Evolutionary conservation across 176 grass and related monocot genomes (phyloP), one percentile per base, ranked within the genome.

Genomic region (Typha latifolia): DNA sequence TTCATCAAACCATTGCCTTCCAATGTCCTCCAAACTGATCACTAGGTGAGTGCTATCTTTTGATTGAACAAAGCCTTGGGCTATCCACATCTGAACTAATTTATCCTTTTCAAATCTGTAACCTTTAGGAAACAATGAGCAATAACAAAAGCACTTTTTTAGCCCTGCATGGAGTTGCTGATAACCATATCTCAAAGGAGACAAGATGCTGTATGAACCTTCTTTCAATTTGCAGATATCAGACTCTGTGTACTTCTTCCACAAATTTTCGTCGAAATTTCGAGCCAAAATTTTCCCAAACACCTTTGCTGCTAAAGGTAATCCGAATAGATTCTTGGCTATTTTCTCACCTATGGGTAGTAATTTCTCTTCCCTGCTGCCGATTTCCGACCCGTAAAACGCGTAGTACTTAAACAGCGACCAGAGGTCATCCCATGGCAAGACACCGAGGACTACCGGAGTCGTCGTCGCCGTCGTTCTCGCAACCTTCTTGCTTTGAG

Each of bases 291-390:
- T 78, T 52, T 67, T 71, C 0, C 75, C 79, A 1, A 90, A 64
- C 70, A 71, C 81, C 81, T 82, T 85, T 20, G 82, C 82, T 20
- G 79, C 82, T 66, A 90, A 68, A 2, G 86, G 86, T 19, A 71
- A 82, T 14, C 86, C 82, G 14, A 64, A 74, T 16, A 90, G 26
- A 47, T 43, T 79, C 61, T 57, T 27, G 14, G 64, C 66, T 73
- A 90, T 82, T 49, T 73, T 2, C 24, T 73, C 55, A 18, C 70
- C 86, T 49, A 80, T 90, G 4, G 19, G 61, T 18, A 21, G 4
- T 27, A 85, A 63, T 48, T 57, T 26, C 23, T 22, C 63, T 81
- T 48, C 8, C 48, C 22, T 14, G 15, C 18, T 20, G 19, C n/a
- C n/a, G n/a, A 23, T 19, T 15, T 43, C 61, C 32, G 14, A 15